Percentiles rank a stretch among this genome's conserved stretches.
phyloP scores from a whole-genome alignment of 2,329 filamentous ascomycete species.

The Colletotrichum gigasporum region DNA sequence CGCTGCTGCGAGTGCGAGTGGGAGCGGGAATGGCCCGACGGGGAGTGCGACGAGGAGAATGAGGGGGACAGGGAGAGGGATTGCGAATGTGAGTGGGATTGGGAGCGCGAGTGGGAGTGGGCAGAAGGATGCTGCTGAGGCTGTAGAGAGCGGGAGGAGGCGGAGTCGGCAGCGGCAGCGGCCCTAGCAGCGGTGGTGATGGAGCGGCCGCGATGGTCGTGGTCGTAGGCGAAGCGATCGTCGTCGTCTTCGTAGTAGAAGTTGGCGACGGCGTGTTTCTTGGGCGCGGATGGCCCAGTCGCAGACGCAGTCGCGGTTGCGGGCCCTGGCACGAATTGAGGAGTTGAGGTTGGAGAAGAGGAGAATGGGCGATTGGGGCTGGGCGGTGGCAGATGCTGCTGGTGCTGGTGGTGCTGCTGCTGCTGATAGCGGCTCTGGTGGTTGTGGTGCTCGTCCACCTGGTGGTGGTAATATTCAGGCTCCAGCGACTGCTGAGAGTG shows the following conservation, averaged over 20 bases:
- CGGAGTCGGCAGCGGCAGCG: slow-evolving; percentile 19
- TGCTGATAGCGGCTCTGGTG: neutral
- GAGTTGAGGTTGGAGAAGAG: slow-evolving; percentile 10
- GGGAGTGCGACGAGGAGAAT: neutral
- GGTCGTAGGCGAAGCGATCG: slow-evolving; percentile 5
- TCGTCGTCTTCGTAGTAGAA: slow-evolving; percentile 27
- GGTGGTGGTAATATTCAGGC: slow-evolving; percentile 2
- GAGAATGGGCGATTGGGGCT: neutral
- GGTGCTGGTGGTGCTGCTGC: neutral
- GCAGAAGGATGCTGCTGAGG: slow-evolving; percentile 19
- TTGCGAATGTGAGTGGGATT: neutral
- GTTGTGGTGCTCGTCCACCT: neutral
- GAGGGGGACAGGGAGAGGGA: neutral
- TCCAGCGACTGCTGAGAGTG: neutral
- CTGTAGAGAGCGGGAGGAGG: slow-evolving; percentile 24
- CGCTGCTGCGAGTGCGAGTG: slow-evolving; percentile 12
- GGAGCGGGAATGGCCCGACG: slow-evolving; percentile 5
- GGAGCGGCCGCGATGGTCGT: neutral
- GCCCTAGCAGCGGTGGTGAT: neutral
- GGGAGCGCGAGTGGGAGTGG: neutral
- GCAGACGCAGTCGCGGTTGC: neutral
- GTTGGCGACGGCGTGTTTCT: slow-evolving; percentile 26
- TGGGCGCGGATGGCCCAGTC: slow-evolving; percentile 23
- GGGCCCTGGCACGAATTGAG: slow-evolving; percentile 4
- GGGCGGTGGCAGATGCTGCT: neutral